A percentile compares a stretch with the other conserved stretches of the same genome.
These are phyloP conservation scores for Phellopilus nigrolimitatus DNA, from an alignment of 1,284 basidiomycete species.

Conservation along the genomic window DNA sequence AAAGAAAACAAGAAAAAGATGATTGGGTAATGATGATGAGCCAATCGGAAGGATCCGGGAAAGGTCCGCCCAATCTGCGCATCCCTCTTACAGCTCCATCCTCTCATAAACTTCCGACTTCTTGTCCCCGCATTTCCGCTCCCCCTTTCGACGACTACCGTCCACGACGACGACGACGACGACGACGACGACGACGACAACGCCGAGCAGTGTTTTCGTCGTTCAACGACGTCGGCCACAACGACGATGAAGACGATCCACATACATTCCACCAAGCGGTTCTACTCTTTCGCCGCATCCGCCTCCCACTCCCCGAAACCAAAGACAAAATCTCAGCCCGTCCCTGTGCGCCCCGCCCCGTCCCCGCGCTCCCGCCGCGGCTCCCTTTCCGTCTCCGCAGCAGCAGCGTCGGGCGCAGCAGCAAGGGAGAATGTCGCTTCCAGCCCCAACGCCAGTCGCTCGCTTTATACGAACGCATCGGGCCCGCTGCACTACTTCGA, in stretches of 20 bases:
- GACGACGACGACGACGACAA: conserved; percentile 5
- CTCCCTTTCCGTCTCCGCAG: conserved; percentile 3
- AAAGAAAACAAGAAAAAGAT: too few species aligned
- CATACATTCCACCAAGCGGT: conserved; percentile 8
- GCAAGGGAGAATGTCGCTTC: background rate
- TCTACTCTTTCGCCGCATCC: conserved; percentile 12
- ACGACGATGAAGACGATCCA: conserved; percentile 14
- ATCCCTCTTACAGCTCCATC: background rate
- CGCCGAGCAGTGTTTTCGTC: background rate
- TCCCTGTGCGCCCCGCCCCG: conserved; percentile 1
- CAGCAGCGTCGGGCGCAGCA: background rate
- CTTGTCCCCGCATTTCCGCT: conserved; percentile 3
- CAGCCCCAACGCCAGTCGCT: background rate
- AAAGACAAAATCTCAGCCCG: background rate
- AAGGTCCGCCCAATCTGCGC: background rate
- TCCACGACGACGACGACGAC: background rate
- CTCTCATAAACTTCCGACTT: too few species aligned
- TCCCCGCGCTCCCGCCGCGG: conserved; percentile 11
- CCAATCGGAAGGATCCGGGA: conserved; percentile 1
- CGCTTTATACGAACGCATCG: conserved; percentile 9
- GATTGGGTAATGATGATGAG: background rate
- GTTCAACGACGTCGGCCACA: background rate
- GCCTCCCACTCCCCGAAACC: conserved; percentile 1
- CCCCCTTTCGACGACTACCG: background rate
- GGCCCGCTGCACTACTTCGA: conserved; percentile 14